Conservation (phyloP, 129 eudicot genomes). For the Erigeron canadensis region DNA sequence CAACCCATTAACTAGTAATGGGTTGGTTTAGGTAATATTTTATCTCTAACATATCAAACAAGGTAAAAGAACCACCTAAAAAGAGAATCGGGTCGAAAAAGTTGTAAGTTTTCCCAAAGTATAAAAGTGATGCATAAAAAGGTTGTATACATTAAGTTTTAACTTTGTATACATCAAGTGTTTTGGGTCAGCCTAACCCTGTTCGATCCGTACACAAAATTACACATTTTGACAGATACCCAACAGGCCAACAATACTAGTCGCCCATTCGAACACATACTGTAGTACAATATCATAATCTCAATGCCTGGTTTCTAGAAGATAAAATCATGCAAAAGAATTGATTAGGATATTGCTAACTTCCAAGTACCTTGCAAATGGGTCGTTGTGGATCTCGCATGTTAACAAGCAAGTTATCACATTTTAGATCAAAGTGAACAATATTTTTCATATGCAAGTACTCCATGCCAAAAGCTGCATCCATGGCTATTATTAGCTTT, state of each 20-base stretch:
- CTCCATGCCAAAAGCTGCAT: conserved; percentile 97
- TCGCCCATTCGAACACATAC: not conserved
- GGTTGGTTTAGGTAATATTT: not conserved
- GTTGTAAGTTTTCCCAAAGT: not conserved
- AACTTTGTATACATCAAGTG: no score
- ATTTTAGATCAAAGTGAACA: conserved; percentile 92
- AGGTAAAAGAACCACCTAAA: not conserved
- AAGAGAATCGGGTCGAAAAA: not conserved
- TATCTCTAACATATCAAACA: not conserved
- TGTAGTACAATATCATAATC: not conserved
- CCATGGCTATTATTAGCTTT: conserved; percentile 93
- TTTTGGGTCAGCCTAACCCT: not conserved
- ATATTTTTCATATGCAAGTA: conserved; percentile 87
- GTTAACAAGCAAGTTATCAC: conserved; percentile 84
- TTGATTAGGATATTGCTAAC: not conserved
- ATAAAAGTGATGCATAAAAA: no score
- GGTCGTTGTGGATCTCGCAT: conserved; percentile 93
- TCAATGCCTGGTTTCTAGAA: not conserved
- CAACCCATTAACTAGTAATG: not conserved
- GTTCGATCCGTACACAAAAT: not conserved
- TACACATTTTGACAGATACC: not conserved
- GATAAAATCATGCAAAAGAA: conserved; percentile 21
- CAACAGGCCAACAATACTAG: not conserved
- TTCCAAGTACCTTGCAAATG: conserved; percentile 74
- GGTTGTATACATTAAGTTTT: no score